phyloP scores from a whole-genome alignment of 768 basidiomycete genomes.

The Collybia sp. region DNA sequence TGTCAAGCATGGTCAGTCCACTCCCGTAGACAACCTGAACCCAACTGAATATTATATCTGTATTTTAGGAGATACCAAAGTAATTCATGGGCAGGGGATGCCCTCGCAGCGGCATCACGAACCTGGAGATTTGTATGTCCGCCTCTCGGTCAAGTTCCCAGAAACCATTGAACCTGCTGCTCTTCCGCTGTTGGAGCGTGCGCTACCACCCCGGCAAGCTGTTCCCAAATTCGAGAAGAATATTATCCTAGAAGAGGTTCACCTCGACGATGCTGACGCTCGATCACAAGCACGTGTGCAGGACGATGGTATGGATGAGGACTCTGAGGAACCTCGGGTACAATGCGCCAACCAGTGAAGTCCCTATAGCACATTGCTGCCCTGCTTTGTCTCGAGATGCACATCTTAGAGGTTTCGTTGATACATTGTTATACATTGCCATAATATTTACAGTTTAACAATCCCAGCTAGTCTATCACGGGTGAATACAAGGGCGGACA shows the following conservation, averaged over 20 bases:
- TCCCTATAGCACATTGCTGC: constrained; percentile 1
- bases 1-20: constrained; percentile 80
- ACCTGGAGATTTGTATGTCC: constrained; percentile 88
- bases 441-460: constrained; percentile 33
- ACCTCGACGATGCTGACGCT: constrained; percentile 74
- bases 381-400: constrained; percentile 8
- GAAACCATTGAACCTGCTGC: constrained; percentile 64
- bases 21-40: constrained; percentile 4
- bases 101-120: constrained; percentile 98
- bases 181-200: constrained; percentile 75
- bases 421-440: constrained; percentile 31
- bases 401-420: constrained; percentile 25
- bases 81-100: constrained; percentile 95
- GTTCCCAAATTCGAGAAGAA: constrained; percentile 66
- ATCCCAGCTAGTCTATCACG: constrained; percentile 41
- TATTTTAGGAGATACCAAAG: constrained; percentile 74
- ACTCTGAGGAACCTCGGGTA: constrained; percentile 86
- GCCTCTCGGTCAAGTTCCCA: constrained; percentile 86
- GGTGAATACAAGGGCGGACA: neutral
- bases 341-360: constrained; percentile 90
- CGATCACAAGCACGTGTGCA: constrained; percentile 48
- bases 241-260: constrained; percentile 76
- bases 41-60: constrained; percentile 4
- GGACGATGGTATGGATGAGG: constrained; percentile 92
- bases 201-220: constrained; percentile 74